These are phyloP conservation scores for Andrographis paniculata DNA, from an alignment of 305 asterid species.

Conservation along the genomic window DNA sequence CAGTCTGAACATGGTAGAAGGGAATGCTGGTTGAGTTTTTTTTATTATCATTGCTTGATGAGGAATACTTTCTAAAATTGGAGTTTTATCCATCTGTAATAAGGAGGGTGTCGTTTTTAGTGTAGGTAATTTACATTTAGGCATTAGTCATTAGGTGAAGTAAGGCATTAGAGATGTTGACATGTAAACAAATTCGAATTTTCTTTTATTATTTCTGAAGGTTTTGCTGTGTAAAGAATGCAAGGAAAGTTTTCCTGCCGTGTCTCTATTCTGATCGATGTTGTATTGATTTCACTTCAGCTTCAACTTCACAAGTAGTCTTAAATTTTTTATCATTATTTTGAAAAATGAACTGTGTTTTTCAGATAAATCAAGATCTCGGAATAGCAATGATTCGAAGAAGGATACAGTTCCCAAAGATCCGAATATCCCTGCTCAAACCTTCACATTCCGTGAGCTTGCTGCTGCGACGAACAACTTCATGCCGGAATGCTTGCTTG, in stretches of 20 bases:
- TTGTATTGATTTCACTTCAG: too few relatives aligned
- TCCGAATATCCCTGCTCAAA: slow-evolving; percentile 75
- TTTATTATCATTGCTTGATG: slow-evolving; percentile 8
- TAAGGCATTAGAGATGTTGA: slow-evolving; percentile 1
- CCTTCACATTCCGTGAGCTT: slow-evolving; percentile 84
- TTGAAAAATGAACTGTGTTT: slow-evolving; percentile 7
- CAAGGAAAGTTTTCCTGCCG: too few relatives aligned
- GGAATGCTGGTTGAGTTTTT: slow-evolving; percentile 12
- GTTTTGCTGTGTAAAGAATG: too few relatives aligned
- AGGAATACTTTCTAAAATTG: slow-evolving; percentile 4
- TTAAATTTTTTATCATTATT: too few relatives aligned
- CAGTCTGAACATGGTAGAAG: slow-evolving; percentile 2
- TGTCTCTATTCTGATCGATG: too few relatives aligned
- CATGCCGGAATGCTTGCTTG: slow-evolving; percentile 67
- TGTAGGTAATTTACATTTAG: neutral
- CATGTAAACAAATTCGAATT: neutral
- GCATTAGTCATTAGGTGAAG: neutral
- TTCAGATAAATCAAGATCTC: slow-evolving; percentile 58
- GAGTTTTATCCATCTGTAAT: neutral
- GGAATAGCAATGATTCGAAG: slow-evolving; percentile 50
- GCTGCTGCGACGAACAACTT: slow-evolving; percentile 82
- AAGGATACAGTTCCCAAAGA: slow-evolving; percentile 60
- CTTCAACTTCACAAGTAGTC: too few relatives aligned
- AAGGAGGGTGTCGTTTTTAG: slow-evolving; percentile 1
- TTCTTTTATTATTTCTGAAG: neutral